Conservation (phyloP, 177 flowering plant genomes). For the Vitis hybrid region DNA sequence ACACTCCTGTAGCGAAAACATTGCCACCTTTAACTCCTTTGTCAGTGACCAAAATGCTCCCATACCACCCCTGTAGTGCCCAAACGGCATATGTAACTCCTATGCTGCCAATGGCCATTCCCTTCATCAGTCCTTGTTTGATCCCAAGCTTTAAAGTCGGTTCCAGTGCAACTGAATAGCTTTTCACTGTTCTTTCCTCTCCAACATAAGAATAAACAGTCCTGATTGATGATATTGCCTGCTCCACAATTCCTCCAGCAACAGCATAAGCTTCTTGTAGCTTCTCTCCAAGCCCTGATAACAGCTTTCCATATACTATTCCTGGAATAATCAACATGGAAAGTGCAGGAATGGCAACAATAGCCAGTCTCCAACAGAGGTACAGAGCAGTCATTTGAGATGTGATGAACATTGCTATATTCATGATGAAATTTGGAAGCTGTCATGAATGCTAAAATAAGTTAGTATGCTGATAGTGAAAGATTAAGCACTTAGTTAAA, state of each 20-base stretch:
- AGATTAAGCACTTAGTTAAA: background rate
- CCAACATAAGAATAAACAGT: conserved; percentile 36
- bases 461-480: background rate
- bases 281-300: conserved; percentile 9
- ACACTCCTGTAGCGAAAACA: conserved; percentile 26
- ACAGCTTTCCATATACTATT: conserved; percentile 12
- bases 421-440: conserved; percentile 21
- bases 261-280: conserved; percentile 10
- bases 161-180: conserved; percentile 23
- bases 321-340: conserved; percentile 13
- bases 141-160: conserved; percentile 24
- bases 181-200: conserved; percentile 25
- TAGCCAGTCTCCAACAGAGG: conserved; percentile 17
- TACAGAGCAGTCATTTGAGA: conserved; percentile 9
- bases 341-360: conserved; percentile 6
- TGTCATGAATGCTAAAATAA: background rate
- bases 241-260: conserved; percentile 23
- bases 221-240: conserved; percentile 36
- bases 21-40: conserved; percentile 28
- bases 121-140: conserved; percentile 29
- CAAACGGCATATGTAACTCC: conserved; percentile 16
- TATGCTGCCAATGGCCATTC: conserved; percentile 18
- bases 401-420: conserved; percentile 8
- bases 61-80: conserved; percentile 15
- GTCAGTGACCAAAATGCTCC: conserved; percentile 25